Evolutionary conservation across 1,284 basidiomycete species (phyloP).

Genomic region (Phylloporus gajari): DNA sequence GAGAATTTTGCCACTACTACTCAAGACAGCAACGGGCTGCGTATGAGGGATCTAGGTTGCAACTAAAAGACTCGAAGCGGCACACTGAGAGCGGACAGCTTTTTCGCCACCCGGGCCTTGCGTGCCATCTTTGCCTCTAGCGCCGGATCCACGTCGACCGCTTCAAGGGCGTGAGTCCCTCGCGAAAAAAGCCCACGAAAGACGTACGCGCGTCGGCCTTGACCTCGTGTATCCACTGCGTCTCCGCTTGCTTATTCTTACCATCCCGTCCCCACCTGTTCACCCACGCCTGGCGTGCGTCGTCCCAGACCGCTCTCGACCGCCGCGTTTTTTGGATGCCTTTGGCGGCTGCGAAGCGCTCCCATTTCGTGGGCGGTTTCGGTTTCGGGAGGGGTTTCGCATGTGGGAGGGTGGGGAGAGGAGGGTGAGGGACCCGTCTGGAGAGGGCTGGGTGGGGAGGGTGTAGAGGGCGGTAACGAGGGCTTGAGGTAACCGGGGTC

Average conservation of each 20-base stretch:
- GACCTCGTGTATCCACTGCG: conserved; percentile 94
- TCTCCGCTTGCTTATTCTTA: conserved; percentile 90
- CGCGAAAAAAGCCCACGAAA: too few species aligned
- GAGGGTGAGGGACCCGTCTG: conserved; percentile 86
- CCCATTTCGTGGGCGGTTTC: conserved; percentile 96
- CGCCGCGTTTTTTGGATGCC: conserved; percentile 87
- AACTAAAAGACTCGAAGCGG: too few species aligned
- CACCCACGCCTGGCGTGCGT: conserved; percentile 94
- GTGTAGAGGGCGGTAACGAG: conserved; percentile 85
- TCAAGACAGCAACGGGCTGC: too few species aligned
- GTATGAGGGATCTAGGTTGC: too few species aligned
- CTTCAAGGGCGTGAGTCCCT: conserved; percentile 46
- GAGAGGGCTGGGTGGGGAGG: conserved; percentile 80
- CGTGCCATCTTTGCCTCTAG: conserved; percentile 80
- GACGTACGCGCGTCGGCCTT: conserved; percentile 82
- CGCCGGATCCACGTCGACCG: conserved; percentile 82
- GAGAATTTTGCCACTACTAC: too few species aligned
- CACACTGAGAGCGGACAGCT: too few species aligned
- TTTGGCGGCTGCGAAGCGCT: conserved; percentile 93
- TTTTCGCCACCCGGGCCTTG: conserved; percentile 86
- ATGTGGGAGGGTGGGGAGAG: conserved; percentile 87
- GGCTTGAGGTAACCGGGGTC: too few species aligned
- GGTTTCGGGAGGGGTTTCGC: conserved; percentile 94
- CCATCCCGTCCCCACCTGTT: conserved; percentile 91
- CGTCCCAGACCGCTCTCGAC: conserved; percentile 90